Conservation (phyloP, 1,284 basidiomycete genomes). For the Rhodofomes roseus region DNA sequence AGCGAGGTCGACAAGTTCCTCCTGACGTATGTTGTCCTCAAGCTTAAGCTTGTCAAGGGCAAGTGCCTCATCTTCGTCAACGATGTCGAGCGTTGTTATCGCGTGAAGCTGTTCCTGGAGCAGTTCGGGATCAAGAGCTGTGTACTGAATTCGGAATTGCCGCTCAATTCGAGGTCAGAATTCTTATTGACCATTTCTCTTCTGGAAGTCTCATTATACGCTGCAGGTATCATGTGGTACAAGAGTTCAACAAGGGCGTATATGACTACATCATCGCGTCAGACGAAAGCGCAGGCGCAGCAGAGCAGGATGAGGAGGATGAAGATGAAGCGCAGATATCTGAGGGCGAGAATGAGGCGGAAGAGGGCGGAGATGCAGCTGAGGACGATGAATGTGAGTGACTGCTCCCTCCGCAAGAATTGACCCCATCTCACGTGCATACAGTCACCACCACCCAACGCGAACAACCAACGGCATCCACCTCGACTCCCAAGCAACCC, state of each 20-base stretch:
- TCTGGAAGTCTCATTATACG: neutral
- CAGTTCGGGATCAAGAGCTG: slow-evolving; percentile 97
- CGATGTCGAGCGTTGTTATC: slow-evolving; percentile 92
- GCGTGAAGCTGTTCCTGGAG: slow-evolving; percentile 94
- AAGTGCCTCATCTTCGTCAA: slow-evolving; percentile 99
- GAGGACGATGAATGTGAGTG: slow-evolving; percentile 41
- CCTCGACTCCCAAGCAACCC: slow-evolving; percentile 1
- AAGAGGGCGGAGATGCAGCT: slow-evolving; percentile 32
- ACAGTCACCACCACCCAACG: slow-evolving; percentile 58
- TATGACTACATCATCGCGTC: slow-evolving; percentile 99
- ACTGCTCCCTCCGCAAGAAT: neutral
- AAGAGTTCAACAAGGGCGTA: slow-evolving; percentile 98
- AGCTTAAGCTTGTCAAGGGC: slow-evolving; percentile 91
- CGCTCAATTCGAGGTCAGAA: slow-evolving; percentile 81
- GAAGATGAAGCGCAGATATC: slow-evolving; percentile 28
- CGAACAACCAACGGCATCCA: slow-evolving; percentile 24
- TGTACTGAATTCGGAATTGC: slow-evolving; percentile 95
- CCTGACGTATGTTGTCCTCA: slow-evolving; percentile 91
- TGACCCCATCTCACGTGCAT: neutral
- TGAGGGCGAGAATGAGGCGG: slow-evolving; percentile 26
- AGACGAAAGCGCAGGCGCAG: slow-evolving; percentile 72
- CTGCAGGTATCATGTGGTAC: slow-evolving; percentile 93
- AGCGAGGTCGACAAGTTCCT: slow-evolving; percentile 96
- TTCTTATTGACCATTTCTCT: neutral
- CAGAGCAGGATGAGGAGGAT: slow-evolving; percentile 49